Evolutionary conservation across 73 alveolate species (phyloP).

Genomic region (Paramecium sonneborni): DNA sequence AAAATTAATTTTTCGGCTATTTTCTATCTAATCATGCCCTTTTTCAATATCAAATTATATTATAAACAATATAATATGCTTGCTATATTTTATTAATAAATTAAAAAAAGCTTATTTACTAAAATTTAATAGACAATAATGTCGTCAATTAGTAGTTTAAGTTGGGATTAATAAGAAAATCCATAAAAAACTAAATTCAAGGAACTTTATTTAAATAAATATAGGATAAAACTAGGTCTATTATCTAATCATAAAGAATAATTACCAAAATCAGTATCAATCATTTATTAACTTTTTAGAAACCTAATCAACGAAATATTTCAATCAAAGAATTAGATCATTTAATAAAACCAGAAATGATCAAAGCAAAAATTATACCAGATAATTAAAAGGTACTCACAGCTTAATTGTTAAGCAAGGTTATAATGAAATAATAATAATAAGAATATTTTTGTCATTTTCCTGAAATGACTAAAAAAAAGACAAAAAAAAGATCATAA

Average conservation of each 20-base stretch:
- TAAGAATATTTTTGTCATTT: background rate
- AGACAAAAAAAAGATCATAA: background rate
- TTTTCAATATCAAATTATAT: too few species aligned
- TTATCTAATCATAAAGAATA: background rate
- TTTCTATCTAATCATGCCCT: too few species aligned
- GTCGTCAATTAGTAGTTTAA: background rate
- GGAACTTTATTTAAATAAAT: background rate
- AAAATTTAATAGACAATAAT: background rate
- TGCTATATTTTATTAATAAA: background rate
- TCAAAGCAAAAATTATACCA: background rate
- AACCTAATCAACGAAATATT: background rate
- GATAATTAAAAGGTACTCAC: background rate
- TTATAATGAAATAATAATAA: background rate
- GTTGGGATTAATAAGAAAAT: background rate
- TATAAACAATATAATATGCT: too few species aligned
- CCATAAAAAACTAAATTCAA: background rate
- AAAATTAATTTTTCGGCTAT: too few species aligned
- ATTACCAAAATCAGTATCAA: background rate
- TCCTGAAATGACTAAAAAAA: background rate
- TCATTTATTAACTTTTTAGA: background rate
- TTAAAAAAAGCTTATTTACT: background rate
- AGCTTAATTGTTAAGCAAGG: background rate
- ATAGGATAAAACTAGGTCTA: background rate
- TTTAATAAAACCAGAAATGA: slow-evolving; percentile 1
- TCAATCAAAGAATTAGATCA: slow-evolving; percentile 4